phyloP scores from a whole-genome alignment of 2,329 filamentous ascomycete genomes.

The Zarea fungicola region DNA sequence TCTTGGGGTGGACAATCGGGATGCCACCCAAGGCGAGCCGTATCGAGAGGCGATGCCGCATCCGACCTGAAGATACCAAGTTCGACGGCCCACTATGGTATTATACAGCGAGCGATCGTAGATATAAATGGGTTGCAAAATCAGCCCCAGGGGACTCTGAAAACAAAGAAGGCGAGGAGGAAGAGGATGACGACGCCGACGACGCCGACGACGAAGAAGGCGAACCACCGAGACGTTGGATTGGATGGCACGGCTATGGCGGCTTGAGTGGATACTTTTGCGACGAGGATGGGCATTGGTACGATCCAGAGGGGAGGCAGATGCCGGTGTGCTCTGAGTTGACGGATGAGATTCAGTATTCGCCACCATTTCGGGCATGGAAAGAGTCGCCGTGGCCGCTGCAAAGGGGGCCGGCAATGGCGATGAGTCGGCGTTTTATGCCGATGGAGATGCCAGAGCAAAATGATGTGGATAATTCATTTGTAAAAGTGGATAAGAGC shows the following conservation, averaged over 20 bases:
- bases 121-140: not conserved
- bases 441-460: not conserved
- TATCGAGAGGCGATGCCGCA: slow-evolving; percentile 25
- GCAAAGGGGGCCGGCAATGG: too few relatives aligned
- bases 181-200: not conserved
- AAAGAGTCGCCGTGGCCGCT: too few relatives aligned
- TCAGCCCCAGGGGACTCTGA: too few relatives aligned
- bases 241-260: not conserved
- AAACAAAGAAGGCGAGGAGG: not conserved
- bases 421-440: not conserved
- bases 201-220: not conserved
- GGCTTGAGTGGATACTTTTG: not conserved
- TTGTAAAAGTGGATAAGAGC: not conserved
- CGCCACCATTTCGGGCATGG: too few relatives aligned
- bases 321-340: too few relatives aligned
- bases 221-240: not conserved
- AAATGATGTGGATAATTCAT: not conserved
- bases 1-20: slow-evolving; percentile 25
- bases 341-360: too few relatives aligned
- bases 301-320: not conserved
- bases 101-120: not conserved
- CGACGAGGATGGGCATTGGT: not conserved
- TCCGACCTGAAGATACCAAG: slow-evolving; percentile 20
- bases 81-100: not conserved
- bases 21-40: slow-evolving; percentile 20